Base-by-base conservation (phyloP, 1,284 basidiomycete species). In the Lentinus polychrous region DNA sequence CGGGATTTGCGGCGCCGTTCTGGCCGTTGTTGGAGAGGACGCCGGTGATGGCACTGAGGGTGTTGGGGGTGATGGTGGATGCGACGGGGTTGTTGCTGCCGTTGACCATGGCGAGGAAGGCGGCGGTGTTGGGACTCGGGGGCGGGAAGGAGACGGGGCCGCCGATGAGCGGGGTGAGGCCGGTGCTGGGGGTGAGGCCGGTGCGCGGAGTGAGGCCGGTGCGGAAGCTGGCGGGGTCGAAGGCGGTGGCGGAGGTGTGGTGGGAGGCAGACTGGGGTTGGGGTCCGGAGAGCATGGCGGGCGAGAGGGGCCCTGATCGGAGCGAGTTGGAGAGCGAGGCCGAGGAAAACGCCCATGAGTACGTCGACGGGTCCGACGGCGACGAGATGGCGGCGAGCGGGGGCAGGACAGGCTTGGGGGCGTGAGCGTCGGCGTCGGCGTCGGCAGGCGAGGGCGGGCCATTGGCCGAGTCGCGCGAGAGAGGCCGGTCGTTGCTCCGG, bases 271-370 rank as follows among this genome's bases (percentile, higher is more conserved):
- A 43, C 57, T 60, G 55, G 55, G 60, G 57, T 62, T 86, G 81
- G 1, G 94, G 94, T 12, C 90, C 94, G 31, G 90, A 84, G 50
- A 97, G 84, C 90, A 97, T 95, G 51, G 94, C 94, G 34, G 94
- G 94, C 6, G 88, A 92, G 35, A 97, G 81, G 1, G 94, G 94
- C 4, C 94, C 94, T 0, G 91, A 78, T 41, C 94, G 81, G 24
- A 97, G 79, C 0, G 91, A 94, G 64, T 84, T 86, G 37, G 74
- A 68, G 50, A 85, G 69, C 49, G 78, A 76, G 7, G 73, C 65
- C 31, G 75, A 71, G 12, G 66, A 65, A 52, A 85, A 83, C 18
- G 71, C 76, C 90, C 92, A 94, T 37, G 76, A 73, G 63, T 90
- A 92, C 50, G 18, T 42, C 10, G 76, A 68, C 17, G 75, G 75